These are phyloP conservation scores for Gillenia trifoliata DNA, from an alignment of 306 rosid genomes.

Conservation along the genomic window DNA sequence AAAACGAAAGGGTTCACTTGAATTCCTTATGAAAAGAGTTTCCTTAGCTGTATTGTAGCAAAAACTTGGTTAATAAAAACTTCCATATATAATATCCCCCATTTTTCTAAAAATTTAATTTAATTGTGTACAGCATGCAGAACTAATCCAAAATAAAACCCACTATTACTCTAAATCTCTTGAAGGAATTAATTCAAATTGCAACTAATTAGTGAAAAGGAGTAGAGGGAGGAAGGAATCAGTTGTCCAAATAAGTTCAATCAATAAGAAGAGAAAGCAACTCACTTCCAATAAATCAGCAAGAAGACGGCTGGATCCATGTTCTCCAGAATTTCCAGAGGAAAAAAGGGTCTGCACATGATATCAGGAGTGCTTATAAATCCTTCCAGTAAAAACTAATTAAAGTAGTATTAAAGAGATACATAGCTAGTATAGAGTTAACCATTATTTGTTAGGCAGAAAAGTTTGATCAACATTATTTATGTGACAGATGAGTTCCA, in stretches of 20 bases:
- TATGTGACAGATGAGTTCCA: not conserved
- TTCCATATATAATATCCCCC: not conserved
- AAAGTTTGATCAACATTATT: not conserved
- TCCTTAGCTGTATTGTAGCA: not conserved
- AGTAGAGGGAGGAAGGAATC: not conserved
- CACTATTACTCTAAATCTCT: not conserved
- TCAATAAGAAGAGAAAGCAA: slow-evolving; percentile 7
- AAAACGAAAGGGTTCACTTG: not conserved
- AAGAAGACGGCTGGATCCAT: slow-evolving; percentile 48
- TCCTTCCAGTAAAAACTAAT: not conserved
- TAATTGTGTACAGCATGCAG: not conserved
- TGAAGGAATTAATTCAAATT: not conserved
- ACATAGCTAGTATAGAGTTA: not conserved
- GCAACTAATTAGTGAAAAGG: not conserved
- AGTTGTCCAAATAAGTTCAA: not conserved
- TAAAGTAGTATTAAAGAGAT: not conserved
- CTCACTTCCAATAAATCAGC: slow-evolving; percentile 81
- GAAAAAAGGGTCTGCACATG: slow-evolving; percentile 60
- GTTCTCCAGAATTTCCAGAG: slow-evolving; percentile 53
- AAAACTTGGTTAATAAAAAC: not conserved
- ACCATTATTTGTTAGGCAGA: not conserved
- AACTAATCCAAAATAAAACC: not conserved
- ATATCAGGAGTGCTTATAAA: slow-evolving; percentile 5
- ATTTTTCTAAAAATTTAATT: not conserved
- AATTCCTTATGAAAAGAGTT: not conserved